Evolutionary conservation across 306 rosid species (phyloP).

Genomic region (Begonia fuchsioides): DNA sequence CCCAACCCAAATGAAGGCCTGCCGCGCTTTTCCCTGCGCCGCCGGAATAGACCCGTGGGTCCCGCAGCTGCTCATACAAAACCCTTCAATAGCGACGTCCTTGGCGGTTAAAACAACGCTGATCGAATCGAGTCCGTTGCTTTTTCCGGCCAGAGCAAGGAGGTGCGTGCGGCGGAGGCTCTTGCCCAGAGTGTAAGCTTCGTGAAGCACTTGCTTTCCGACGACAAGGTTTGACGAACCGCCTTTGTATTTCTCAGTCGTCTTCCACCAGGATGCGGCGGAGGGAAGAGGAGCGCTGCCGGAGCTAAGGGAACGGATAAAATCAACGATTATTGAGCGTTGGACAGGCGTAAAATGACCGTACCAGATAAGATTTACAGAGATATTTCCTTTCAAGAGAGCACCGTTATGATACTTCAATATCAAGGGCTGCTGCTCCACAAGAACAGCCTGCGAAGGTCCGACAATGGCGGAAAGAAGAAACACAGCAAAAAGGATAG

Average conservation of each 20-base stretch:
- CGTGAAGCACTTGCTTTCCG: constrained; percentile 50
- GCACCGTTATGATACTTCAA: constrained; percentile 76
- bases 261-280: constrained; percentile 68
- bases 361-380: constrained; percentile 82
- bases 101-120: constrained; percentile 53
- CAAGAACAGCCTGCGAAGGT: constrained; percentile 26
- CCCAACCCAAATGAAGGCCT: constrained; percentile 74
- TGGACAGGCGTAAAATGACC: constrained; percentile 61
- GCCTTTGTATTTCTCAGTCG: constrained; percentile 53
- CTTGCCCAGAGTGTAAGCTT: constrained; percentile 53
- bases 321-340: constrained; percentile 65
- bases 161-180: constrained; percentile 23
- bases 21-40: constrained; percentile 8
- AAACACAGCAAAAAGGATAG: constrained; percentile 3
- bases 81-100: constrained; percentile 67
- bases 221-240: constrained; percentile 51
- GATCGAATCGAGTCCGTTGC: constrained; percentile 29
- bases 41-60: constrained; percentile 36
- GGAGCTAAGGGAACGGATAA: constrained; percentile 37
- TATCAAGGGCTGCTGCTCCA: constrained; percentile 51
- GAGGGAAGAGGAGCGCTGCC: constrained; percentile 23
- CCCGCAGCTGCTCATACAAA: constrained; percentile 66
- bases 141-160: constrained; percentile 26
- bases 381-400: constrained; percentile 62
- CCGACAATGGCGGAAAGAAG: background rate